Conservation (phyloP, 805 yeast genomes). For the Schizosaccharomyces osmophilus region DNA sequence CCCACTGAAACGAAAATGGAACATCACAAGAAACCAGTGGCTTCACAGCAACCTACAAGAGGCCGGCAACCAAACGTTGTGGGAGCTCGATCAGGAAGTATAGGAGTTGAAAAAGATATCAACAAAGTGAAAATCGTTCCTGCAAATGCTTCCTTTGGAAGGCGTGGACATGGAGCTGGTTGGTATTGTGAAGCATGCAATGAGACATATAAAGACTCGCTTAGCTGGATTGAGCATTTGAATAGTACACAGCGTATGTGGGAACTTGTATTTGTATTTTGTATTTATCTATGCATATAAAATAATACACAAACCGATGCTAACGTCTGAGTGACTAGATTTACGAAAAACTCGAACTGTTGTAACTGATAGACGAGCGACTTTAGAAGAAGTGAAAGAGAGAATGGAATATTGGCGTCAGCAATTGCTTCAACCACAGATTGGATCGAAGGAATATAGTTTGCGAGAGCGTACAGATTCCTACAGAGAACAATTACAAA, state of each 20-base stretch:
- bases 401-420: neutral
- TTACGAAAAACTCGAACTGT: neutral
- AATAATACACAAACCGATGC: neutral
- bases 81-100: slow-evolving; percentile 10
- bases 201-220: slow-evolving; percentile 56
- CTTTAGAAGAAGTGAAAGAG: neutral
- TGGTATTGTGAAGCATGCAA: slow-evolving; percentile 66
- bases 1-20: neutral
- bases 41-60: too few species aligned
- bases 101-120: slow-evolving; percentile 13
- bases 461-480: neutral
- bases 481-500: neutral
- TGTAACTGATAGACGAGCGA: neutral
- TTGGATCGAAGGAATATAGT: neutral
- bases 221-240: slow-evolving; percentile 62
- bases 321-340: neutral
- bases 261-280: neutral
- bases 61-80: neutral
- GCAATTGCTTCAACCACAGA: neutral
- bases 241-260: slow-evolving; percentile 38
- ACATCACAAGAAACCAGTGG: too few species aligned
- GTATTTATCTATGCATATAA: neutral
- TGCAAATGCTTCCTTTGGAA: slow-evolving; percentile 12
- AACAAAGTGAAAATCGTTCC: slow-evolving; percentile 15
- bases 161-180: slow-evolving; percentile 43